Base-by-base conservation (phyloP, 192 early-diverging fungal species). In the Podila epicladia region DNA sequence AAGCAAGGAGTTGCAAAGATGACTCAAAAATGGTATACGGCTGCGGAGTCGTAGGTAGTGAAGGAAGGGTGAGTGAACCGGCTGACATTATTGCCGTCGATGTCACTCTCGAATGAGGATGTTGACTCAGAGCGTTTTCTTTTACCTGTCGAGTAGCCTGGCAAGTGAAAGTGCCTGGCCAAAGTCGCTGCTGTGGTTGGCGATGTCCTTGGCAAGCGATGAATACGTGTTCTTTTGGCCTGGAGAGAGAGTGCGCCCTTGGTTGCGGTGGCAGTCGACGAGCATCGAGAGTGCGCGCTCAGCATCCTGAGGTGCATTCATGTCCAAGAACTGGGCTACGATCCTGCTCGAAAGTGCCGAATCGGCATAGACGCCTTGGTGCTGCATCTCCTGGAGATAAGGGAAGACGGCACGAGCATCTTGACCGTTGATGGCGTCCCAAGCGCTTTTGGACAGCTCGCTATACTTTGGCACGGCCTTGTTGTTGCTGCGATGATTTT, bases 141-240 rank as follows among this genome's bases (percentile, higher is more conserved):
- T 22, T 65, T 72, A 78, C 76, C 70, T 79, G 28, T 79, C 76
- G 5, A 79, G 59, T 13, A 79, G 19, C 32, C 57, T 79, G 12
- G 76, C 76, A 15, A 79, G 61, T 9, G 76, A 79, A 0, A 79
- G 64, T 7, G 76, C 37, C 51, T 79, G 76, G 3, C 31, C n/a
- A 59, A 79, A 69, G 58, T 79, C 76, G 50, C 76, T 79, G 61
- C 76, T 79, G 37, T 79, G 53, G 17, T 72, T 72, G 4, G 66
- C 76, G 58, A 79, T 79, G 4, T 76, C 70, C 51, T 59, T 72
- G 22, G 76, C 76, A 22, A 79, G 61, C 1, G 70, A 19, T 0
- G 68, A 59, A 59, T 68, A 79, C 6, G 35, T 61, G 19, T 72
- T 26, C 38, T 35, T 72, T 33, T 79, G 76, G 24, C 24, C 53